phyloP scores from a whole-genome alignment of 805 yeast genomes.

The Saturnispora hagleri region DNA sequence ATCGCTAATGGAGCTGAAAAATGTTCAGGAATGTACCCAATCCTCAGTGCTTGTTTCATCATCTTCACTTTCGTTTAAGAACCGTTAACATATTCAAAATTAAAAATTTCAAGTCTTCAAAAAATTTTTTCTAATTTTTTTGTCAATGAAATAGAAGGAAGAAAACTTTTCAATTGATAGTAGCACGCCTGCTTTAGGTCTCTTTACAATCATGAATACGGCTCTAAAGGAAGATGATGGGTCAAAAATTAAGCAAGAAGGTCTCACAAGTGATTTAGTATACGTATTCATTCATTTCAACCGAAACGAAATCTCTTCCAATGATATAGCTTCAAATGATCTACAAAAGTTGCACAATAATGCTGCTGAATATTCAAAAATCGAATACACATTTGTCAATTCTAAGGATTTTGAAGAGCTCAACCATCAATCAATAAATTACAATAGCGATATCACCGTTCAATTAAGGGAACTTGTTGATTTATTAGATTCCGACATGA shows the following conservation, averaged over 20 bases:
- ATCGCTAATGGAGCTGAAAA: conserved; percentile 80
- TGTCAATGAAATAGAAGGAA: background rate
- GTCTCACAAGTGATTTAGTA: background rate
- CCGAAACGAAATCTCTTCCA: background rate
- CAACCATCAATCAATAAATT: background rate
- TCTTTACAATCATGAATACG: background rate
- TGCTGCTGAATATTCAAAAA: background rate
- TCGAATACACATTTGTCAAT: background rate
- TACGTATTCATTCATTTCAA: background rate
- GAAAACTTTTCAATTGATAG: background rate
- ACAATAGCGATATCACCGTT: background rate
- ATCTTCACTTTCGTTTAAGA: background rate
- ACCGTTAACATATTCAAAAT: background rate
- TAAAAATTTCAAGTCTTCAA: background rate
- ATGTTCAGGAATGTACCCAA: conserved; percentile 89
- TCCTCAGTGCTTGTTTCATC: conserved; percentile 30
- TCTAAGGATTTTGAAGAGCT: background rate
- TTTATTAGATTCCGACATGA: background rate
- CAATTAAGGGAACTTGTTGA: conserved; percentile 1
- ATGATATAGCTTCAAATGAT: background rate
- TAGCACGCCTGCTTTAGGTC: background rate
- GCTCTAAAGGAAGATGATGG: background rate
- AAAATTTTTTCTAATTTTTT: background rate
- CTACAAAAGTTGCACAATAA: background rate
- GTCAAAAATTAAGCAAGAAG: background rate